phyloP scores from a whole-genome alignment of 768 basidiomycete genomes.

The Podaxis mareebaensis region DNA sequence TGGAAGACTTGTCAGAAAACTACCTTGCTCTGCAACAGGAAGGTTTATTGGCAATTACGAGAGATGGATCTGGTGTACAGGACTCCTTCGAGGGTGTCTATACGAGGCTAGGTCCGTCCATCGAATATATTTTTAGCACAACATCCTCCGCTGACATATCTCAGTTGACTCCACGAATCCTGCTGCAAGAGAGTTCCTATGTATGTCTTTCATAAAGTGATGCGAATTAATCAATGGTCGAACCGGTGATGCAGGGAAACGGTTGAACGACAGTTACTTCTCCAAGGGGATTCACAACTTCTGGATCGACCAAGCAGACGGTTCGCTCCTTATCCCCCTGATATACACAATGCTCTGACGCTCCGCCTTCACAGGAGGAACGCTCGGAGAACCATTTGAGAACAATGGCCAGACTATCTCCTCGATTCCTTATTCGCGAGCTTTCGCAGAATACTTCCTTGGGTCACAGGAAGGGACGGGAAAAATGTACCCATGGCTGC shows the following conservation, averaged over 20 bases:
- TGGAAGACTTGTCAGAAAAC: conserved; percentile 37
- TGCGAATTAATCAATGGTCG: background rate
- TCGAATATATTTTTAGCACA: background rate
- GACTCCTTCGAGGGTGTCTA: conserved; percentile 38
- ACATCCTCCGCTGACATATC: background rate
- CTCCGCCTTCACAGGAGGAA: conserved; percentile 26
- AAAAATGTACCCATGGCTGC: conserved; percentile 40
- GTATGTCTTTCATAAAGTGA: conserved; percentile 19
- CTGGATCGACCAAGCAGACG: conserved; percentile 41
- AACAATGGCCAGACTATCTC: conserved; percentile 35
- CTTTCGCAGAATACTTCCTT: conserved; percentile 37
- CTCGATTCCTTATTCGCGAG: conserved; percentile 31
- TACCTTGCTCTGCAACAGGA: conserved; percentile 31
- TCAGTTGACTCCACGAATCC: conserved; percentile 38
- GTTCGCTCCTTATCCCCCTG: conserved; percentile 14
- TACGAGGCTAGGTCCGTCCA: conserved; percentile 28
- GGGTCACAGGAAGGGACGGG: conserved; percentile 36
- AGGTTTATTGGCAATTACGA: conserved; percentile 33
- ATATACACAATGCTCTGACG: background rate
- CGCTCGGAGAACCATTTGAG: conserved; percentile 34
- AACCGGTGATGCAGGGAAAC: conserved; percentile 27
- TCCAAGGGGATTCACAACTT: conserved; percentile 38
- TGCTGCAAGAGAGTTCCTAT: conserved; percentile 36
- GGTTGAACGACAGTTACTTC: conserved; percentile 36
- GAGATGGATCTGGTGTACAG: conserved; percentile 35